Conservation (phyloP, 441 rosid genomes). For the Syzygium malaccense region DNA sequence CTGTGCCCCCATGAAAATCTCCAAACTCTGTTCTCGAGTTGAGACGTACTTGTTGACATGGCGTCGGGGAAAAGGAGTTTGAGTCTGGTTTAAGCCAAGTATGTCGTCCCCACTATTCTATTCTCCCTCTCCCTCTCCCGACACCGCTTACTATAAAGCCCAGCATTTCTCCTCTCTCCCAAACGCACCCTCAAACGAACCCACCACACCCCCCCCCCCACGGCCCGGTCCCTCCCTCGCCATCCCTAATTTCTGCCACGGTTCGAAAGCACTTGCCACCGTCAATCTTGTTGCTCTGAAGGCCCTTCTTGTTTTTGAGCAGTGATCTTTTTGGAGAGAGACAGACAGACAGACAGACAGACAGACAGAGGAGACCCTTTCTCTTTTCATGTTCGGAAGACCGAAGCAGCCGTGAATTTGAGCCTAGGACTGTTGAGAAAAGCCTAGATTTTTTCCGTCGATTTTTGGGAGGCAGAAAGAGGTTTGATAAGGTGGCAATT, state of each 20-base stretch:
- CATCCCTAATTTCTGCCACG: neutral
- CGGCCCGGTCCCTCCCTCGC: too few relatives aligned
- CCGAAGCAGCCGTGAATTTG: neutral
- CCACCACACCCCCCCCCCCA: too few relatives aligned
- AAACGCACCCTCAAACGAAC: neutral
- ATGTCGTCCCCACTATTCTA: constrained; percentile 37
- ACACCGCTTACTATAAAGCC: constrained; percentile 38
- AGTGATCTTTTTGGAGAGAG: neutral
- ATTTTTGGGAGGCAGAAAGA: too few relatives aligned
- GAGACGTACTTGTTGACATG: constrained; percentile 11
- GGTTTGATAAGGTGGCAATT: too few relatives aligned
- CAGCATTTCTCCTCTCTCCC: constrained; percentile 23
- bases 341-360: neutral
- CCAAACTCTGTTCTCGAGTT: neutral
- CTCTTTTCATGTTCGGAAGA: neutral
- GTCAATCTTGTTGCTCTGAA: neutral
- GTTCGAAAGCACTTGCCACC: neutral
- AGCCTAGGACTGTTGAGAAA: neutral
- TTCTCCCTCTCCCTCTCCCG: constrained; percentile 9
- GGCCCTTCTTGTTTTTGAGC: neutral
- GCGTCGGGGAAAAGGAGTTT: constrained; percentile 44
- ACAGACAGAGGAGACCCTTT: neutral
- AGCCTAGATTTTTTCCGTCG: neutral
- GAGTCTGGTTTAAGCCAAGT: constrained; percentile 87
- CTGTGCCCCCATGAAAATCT: neutral